phyloP scores from a whole-genome alignment of 108 stramenopile species.

The Cylindrotheca closterium region DNA sequence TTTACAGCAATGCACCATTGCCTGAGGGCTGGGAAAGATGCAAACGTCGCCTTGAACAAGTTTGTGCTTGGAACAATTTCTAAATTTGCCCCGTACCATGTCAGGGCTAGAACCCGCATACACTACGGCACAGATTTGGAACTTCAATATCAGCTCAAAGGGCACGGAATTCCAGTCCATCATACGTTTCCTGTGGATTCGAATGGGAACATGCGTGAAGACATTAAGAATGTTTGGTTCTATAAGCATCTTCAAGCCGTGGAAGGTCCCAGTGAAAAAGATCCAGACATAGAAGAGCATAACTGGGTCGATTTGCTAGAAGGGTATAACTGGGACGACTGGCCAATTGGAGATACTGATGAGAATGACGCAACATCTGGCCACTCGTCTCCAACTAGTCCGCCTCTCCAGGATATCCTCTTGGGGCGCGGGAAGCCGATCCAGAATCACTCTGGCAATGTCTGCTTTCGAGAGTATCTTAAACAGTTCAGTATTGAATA shows the following conservation, averaged over 20 bases:
- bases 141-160: not conserved
- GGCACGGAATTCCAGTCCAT: not conserved
- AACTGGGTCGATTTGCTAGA: too few relatives aligned
- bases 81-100: not conserved
- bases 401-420: constrained; percentile 19
- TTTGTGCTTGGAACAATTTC: not conserved
- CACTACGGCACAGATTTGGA: not conserved
- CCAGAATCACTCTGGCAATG: constrained; percentile 16
- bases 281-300: too few relatives aligned
- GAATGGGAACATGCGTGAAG: not conserved
- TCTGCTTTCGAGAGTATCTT: not conserved
- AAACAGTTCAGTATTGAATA: too few relatives aligned
- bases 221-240: not conserved
- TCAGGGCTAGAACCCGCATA: not conserved
- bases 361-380: not conserved
- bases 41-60: not conserved
- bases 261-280: too few relatives aligned
- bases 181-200: not conserved
- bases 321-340: too few relatives aligned
- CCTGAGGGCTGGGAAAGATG: not conserved
- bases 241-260: not conserved
- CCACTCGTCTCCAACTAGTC: too few relatives aligned
- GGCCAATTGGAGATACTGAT: not conserved
- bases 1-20: not conserved
- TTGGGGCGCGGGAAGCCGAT: constrained; percentile 28